These are phyloP conservation scores for Coemansia sp. DNA, from an alignment of 192 early-diverging fungal genomes.

Conservation along the genomic window DNA sequence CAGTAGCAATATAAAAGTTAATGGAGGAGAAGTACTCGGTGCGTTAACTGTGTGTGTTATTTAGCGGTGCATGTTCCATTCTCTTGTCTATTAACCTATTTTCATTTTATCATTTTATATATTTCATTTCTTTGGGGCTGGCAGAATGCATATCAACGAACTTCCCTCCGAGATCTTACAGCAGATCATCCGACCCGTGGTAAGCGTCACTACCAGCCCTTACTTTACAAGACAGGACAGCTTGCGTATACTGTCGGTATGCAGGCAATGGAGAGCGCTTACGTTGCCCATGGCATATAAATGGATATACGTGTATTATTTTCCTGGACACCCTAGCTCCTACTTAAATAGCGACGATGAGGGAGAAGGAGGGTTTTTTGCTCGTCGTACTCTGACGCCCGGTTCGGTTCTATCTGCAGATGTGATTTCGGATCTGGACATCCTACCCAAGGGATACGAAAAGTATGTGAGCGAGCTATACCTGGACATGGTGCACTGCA, in stretches of 20 bases:
- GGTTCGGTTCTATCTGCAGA: not conserved
- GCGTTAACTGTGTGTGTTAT: no score
- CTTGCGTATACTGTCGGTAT: not conserved
- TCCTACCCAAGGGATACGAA: slow-evolving; percentile 3
- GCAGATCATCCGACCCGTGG: slow-evolving; percentile 1
- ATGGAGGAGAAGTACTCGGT: no score
- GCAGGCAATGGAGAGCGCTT: not conserved
- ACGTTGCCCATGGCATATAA: slow-evolving; percentile 1
- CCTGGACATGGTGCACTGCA: slow-evolving; percentile 1
- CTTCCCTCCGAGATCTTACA: not conserved
- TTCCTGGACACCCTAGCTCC: not conserved
- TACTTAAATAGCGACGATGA: not conserved
- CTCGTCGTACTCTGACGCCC: not conserved
- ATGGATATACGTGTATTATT: slow-evolving; percentile 3
- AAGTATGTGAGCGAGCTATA: not conserved
- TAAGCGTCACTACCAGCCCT: slow-evolving; percentile 3
- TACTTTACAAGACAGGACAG: slow-evolving; percentile 1
- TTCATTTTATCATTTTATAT: not conserved
- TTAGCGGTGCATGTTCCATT: no score
- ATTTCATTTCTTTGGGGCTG: no score
- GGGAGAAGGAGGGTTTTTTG: not conserved
- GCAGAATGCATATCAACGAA: not conserved
- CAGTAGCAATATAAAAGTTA: not conserved
- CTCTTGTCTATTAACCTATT: not conserved
- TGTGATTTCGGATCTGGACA: slow-evolving; percentile 4